These are phyloP conservation scores for Tolypocladium capitatum DNA, from an alignment of 2,329 filamentous ascomycete genomes.

Conservation along the genomic window DNA sequence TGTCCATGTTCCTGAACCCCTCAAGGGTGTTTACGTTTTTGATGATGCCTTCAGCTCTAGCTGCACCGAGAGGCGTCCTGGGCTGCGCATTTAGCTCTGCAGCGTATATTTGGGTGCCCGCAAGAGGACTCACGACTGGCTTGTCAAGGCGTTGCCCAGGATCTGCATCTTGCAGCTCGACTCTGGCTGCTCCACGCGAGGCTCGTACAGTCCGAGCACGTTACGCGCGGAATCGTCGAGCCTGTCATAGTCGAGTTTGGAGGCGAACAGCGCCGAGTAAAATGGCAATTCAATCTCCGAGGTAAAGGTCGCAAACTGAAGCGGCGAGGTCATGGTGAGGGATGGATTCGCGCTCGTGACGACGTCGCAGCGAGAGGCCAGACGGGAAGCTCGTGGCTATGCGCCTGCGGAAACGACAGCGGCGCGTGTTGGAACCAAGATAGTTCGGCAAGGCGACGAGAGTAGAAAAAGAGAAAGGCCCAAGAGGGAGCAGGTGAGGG, in stretches of 20 bases:
- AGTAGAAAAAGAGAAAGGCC: too few species aligned
- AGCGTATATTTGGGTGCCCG: neutral
- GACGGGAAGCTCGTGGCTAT: neutral
- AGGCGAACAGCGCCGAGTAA: constrained; percentile 80
- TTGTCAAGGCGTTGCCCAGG: constrained; percentile 72
- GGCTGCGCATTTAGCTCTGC: constrained; percentile 15
- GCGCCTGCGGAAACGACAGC: neutral
- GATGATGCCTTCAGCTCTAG: constrained; percentile 83
- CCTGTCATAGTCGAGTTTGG: constrained; percentile 94
- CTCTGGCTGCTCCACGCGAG: constrained; percentile 59
- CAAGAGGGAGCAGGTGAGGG: neutral
- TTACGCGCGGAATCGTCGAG: constrained; percentile 85
- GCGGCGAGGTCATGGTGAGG: constrained; percentile 33
- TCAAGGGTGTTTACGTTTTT: constrained; percentile 95
- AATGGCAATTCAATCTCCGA: constrained; percentile 94
- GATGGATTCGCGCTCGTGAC: neutral
- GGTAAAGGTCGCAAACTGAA: constrained; percentile 74
- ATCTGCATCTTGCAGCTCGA: constrained; percentile 84
- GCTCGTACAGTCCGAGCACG: constrained; percentile 79
- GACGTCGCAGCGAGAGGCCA: neutral
- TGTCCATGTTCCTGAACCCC: constrained; percentile 78
- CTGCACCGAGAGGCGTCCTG: constrained; percentile 56
- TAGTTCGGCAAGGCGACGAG: neutral
- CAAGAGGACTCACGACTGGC: constrained; percentile 53
- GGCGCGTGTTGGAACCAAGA: neutral